Base-by-base conservation (phyloP, 352 stramenopile genomes). In the Phytophthora brassicae region DNA sequence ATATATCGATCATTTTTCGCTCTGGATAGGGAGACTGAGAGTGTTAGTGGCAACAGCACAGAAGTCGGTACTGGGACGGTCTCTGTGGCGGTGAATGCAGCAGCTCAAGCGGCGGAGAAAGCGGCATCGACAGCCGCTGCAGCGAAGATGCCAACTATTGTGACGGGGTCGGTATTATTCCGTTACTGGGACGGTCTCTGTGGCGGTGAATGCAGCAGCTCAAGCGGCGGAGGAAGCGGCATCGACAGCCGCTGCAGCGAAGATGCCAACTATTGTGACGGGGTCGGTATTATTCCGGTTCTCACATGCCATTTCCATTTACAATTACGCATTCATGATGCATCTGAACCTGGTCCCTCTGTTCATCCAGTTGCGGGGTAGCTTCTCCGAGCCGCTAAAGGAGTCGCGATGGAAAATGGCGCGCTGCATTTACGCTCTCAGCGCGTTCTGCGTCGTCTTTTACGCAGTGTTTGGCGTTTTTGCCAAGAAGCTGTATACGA, bases 311-410 rank as follows among this genome's bases (percentile, higher is more conserved):
- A 64, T 90, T 38, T 89, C 80, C 19, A 88, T 94, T 66, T 92
- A 85, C 74, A 92, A 84, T 56, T 92, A 88, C 56, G 81, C 81
- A n/a, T 94, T 92, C 65, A 90, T 92, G 81, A 87, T 90, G 77
- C 84, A 94, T 22, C 54, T 94, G 56, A 94, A 94, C 59, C 61
- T 94, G 14, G 58, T 92, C 19, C 82, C 84, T 64, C 67, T 92
- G 13, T 92, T 90, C 56, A 80, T 87, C 43, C 76, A 89, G 47
- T 57, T 89, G 17, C 82, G 82, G 6, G 79, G 79, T 29, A 83
- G 66, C 49, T 88, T 82, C 29, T 70, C 68, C 2, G 77, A 90
- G 53, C 72, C 78, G 17, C 59, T 89, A 22, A 60, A 74, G 23
- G 64, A 62, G 19, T 84, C 79, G 13, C 47, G 61, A 3, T 67